phyloP scores from a whole-genome alignment of 441 rosid genomes.

The Adansonia madagascariensis region DNA sequence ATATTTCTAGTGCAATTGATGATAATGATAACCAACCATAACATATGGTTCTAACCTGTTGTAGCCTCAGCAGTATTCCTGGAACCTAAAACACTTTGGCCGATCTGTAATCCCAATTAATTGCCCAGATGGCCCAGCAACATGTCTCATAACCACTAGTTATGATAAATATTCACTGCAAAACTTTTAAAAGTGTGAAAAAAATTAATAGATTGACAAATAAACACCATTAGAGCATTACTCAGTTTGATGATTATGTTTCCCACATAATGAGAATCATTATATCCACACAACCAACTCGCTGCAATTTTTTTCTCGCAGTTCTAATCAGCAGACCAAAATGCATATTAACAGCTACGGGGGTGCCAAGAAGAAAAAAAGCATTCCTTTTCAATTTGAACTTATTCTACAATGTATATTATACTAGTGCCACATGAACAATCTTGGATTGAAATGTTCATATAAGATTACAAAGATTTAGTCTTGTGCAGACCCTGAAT shows the following conservation, averaged over 20 bases:
- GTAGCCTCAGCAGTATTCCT: constrained; percentile 53
- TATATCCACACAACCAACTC: background rate
- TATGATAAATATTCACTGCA: background rate
- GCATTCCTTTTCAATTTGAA: background rate
- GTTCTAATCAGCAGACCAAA: background rate
- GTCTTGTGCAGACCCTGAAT: background rate
- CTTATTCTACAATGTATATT: background rate
- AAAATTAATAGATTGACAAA: background rate
- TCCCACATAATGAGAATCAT: background rate
- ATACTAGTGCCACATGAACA: no score
- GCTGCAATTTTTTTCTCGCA: background rate
- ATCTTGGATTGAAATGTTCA: background rate
- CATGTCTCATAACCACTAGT: constrained; percentile 36
- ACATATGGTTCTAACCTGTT: constrained; percentile 45
- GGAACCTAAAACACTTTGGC: constrained; percentile 56
- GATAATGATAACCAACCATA: background rate
- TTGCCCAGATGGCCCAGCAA: constrained; percentile 66
- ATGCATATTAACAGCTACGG: background rate
- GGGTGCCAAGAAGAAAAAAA: background rate
- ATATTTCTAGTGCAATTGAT: constrained; percentile 13
- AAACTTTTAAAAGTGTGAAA: background rate
- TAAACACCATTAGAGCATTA: background rate
- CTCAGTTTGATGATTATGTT: background rate
- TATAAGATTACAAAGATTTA: background rate
- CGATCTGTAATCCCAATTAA: constrained; percentile 73